Evolutionary conservation across 352 stramenopile species (phyloP).

Genomic region (Pythium plurisporium): DNA sequence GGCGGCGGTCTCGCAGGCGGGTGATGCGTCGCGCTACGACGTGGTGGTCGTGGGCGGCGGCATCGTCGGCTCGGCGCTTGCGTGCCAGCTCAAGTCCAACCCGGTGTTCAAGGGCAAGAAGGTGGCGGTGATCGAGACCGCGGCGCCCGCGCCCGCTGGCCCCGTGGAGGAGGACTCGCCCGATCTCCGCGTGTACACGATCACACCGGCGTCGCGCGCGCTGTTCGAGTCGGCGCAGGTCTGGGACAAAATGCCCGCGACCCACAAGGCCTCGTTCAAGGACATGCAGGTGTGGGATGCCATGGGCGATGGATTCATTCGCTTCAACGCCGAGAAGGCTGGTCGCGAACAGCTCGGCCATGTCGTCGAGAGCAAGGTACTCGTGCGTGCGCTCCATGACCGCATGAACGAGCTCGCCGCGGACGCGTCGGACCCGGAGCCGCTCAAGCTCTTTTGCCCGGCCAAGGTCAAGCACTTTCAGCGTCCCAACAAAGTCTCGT

Average conservation of each 20-base stretch:
- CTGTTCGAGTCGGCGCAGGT: slow-evolving; percentile 71
- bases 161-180: slow-evolving; percentile 57
- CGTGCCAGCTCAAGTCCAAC: slow-evolving; percentile 75
- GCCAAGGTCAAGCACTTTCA: slow-evolving; percentile 83
- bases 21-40: slow-evolving; percentile 56
- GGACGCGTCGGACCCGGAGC: slow-evolving; percentile 37
- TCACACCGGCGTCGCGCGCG: slow-evolving; percentile 80
- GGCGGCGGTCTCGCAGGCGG: slow-evolving; percentile 1
- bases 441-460: slow-evolving; percentile 68
- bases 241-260: slow-evolving; percentile 65
- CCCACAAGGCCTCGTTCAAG: slow-evolving; percentile 66
- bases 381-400: slow-evolving; percentile 82
- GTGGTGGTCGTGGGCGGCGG: slow-evolving; percentile 81
- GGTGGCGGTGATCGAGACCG: slow-evolving; percentile 71
- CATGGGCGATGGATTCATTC: slow-evolving; percentile 86
- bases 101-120: slow-evolving; percentile 76
- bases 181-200: slow-evolving; percentile 88
- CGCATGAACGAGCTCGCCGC: slow-evolving; percentile 72
- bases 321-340: slow-evolving; percentile 74
- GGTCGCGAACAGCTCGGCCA: slow-evolving; percentile 65
- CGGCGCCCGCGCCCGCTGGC: slow-evolving; percentile 31
- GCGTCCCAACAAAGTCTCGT: slow-evolving; percentile 38
- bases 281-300: slow-evolving; percentile 91
- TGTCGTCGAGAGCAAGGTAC: slow-evolving; percentile 85
- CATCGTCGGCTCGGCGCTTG: slow-evolving; percentile 76